Evolutionary conservation across 2,329 filamentous ascomycete species (phyloP), one percentile per base, ranked within the genome.

Genomic region (Aspergillus sp.): DNA sequence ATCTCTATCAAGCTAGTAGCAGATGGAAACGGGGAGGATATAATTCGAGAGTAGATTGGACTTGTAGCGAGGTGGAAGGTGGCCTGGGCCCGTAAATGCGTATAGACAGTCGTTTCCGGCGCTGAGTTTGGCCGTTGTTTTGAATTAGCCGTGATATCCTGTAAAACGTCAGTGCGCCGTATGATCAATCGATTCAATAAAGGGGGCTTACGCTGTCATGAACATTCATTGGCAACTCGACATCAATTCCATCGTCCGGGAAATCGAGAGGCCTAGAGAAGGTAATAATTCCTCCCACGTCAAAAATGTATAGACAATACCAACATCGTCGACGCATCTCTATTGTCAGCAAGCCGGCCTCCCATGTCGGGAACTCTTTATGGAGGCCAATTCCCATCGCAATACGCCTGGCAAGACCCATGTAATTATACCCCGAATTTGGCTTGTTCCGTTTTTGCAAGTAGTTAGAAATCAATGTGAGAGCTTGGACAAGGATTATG

Each of bases 391-490:
- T 57, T 0, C 66, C 64, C 52, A 71, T 65, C 1, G 70, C 68
- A 55, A 70, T 67, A 8, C 65, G 59, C 4, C 64, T 53, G 1
- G 67, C 68, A 5, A 72, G 54, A 0, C 70, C 69, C 19, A 67
- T 56, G 41, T 68, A 69, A 41, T 66, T 70, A 45, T 67, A 72
- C 2, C 68, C 67, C 8, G 59, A 64, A 45, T 73, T 73, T 1
- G 68, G 69, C 46, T 68, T 69, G 46, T 70, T 66, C 29, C 64
- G 56, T 47, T 72, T 73, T 46, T 71, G 69, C 2, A 69, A 51
- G 40, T 68, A 69, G 39, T 70, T 70, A 8, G 67, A 64, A 46
- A 70, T 65, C 38, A 73, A 57, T 5, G 58, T 58, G 5, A 73
- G 57, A 0, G 63, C 62, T 50, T 72, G 71, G 0, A 73, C 69